A percentile compares a stretch with the other conserved stretches of the same genome.
Conservation (phyloP, 176 grass and related monocot genomes). For the Tuctoria greenei region DNA sequence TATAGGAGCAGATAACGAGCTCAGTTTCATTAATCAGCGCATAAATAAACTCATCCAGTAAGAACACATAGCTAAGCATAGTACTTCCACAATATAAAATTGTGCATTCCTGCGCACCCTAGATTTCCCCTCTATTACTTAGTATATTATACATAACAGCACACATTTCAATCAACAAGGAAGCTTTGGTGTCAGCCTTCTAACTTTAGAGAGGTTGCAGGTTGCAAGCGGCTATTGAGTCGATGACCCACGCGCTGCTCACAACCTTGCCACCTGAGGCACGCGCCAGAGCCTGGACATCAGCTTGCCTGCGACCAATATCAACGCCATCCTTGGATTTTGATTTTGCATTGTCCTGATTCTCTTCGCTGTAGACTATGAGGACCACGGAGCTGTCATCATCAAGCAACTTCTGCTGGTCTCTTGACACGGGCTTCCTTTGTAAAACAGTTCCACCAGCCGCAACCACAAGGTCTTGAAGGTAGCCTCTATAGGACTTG, state of each 20-base stretch:
- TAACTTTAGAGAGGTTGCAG: constrained; percentile 46
- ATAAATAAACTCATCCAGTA: background rate
- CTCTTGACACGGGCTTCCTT: constrained; percentile 73
- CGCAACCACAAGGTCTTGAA: constrained; percentile 68
- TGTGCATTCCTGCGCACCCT: background rate
- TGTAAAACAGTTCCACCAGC: constrained; percentile 69
- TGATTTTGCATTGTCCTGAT: constrained; percentile 38
- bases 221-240: constrained; percentile 74
- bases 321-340: background rate
- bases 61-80: background rate
- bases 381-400: constrained; percentile 45
- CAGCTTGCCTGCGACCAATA: constrained; percentile 17
- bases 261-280: constrained; percentile 62
- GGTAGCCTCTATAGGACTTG: constrained; percentile 63
- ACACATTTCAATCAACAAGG: background rate
- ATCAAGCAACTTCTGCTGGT: constrained; percentile 58
- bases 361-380: constrained; percentile 57
- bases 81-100: background rate
- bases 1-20: background rate
- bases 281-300: constrained; percentile 52
- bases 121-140: background rate
- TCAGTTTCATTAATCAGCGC: background rate
- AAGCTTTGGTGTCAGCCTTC: background rate
- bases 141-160: background rate
- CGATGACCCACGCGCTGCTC: constrained; percentile 73